Conservation (phyloP, 2,329 filamentous ascomycete species). For the Talaromyces sp. region DNA sequence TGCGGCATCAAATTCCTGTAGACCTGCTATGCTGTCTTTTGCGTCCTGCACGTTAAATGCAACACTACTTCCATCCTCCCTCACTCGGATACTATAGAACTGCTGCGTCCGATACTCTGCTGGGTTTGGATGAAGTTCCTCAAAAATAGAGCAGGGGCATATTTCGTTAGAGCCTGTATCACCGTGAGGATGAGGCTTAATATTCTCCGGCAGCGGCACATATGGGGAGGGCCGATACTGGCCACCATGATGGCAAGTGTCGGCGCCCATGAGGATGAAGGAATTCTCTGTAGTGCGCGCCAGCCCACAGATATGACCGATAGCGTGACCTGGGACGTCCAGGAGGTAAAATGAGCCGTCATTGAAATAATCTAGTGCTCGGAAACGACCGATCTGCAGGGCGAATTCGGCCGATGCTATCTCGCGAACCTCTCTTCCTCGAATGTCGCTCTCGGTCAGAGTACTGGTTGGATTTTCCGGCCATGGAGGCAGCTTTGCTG, state of each 20-base stretch:
- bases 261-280: conserved; percentile 50
- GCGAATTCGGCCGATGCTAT: conserved; percentile 26
- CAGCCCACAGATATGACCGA: conserved; percentile 25
- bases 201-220: conserved; percentile 30
- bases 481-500: conserved; percentile 34
- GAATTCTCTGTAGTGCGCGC: conserved; percentile 23
- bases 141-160: background rate
- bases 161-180: background rate
- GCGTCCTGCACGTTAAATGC: background rate
- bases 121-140: background rate
- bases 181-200: background rate
- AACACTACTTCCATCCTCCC: background rate
- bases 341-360: conserved; percentile 30
- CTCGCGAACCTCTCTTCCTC: background rate
- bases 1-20: conserved; percentile 22
- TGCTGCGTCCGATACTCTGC: background rate
- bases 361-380: conserved; percentile 26
- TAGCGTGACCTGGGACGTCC: conserved; percentile 22
- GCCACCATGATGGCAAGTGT: conserved; percentile 43
- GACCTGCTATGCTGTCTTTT: background rate
- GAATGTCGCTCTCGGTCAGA: background rate
- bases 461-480: conserved; percentile 17
- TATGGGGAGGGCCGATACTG: conserved; percentile 43
- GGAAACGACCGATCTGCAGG: conserved; percentile 21
- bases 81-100: conserved; percentile 11